Conservation (phyloP, 306 rosid genomes). For the Amphicarpaea edgeworthii region DNA sequence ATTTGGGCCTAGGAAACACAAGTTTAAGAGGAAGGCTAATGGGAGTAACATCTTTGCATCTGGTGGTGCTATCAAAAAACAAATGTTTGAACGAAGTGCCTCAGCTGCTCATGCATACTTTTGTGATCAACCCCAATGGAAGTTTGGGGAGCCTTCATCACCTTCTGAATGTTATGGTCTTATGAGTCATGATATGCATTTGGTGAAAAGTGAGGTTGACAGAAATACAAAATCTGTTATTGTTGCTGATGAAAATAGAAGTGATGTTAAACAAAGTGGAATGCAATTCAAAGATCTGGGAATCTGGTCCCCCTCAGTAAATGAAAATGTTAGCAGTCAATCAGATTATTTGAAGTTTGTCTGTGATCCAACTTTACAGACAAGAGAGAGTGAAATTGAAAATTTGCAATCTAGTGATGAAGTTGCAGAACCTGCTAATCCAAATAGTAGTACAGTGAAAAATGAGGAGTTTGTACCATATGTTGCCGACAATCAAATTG, state of each 20-base stretch:
- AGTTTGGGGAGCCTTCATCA: constrained; percentile 54
- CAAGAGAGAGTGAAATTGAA: constrained; percentile 51
- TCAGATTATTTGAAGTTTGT: constrained; percentile 38
- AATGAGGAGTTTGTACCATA: constrained; percentile 46
- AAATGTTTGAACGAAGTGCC: constrained; percentile 82
- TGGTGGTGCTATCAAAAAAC: constrained; percentile 61
- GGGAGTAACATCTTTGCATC: constrained; percentile 61
- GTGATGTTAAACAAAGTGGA: constrained; percentile 42
- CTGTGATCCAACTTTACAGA: constrained; percentile 44
- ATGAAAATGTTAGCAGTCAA: constrained; percentile 45
- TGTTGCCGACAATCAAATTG: constrained; percentile 45
- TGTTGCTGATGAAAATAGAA: constrained; percentile 39
- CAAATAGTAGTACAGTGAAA: constrained; percentile 45
- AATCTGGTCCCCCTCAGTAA: constrained; percentile 28
- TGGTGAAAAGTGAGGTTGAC: constrained; percentile 56
- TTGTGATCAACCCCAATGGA: constrained; percentile 58
- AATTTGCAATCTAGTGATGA: constrained; percentile 45
- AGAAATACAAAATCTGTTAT: constrained; percentile 49
- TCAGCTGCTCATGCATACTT: constrained; percentile 74
- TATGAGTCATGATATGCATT: constrained; percentile 54
- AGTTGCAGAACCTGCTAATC: constrained; percentile 46
- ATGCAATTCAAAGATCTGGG: constrained; percentile 41
- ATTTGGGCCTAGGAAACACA: constrained; percentile 57
- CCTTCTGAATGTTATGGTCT: constrained; percentile 49
- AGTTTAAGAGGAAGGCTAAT: constrained; percentile 72